Evolutionary conservation across 768 basidiomycete genomes (phyloP), one percentile per base, ranked within the genome.

Genomic region (Suillus variegatus): DNA sequence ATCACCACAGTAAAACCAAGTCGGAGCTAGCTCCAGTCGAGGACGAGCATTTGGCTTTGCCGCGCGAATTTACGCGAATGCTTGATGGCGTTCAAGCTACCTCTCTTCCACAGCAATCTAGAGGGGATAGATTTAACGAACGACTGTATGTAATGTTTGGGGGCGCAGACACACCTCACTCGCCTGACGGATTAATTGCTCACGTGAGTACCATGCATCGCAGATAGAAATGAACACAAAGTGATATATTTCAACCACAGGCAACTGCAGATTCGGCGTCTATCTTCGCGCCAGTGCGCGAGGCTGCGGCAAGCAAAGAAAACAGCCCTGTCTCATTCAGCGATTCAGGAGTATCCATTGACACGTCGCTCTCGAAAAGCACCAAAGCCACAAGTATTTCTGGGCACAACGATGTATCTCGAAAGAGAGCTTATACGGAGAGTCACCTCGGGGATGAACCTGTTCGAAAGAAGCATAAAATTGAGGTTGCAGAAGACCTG

Each of bases 401-500:
- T 16, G 57, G 40, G 10, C 18, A 10, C 12, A 12, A 41, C 18
- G 57, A 60, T 10, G 25, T 60, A n/a, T 60, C 57, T 18, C 18
- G 3, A 43, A 60, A 60, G 40, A 60, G 57, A 20, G 9, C 6
- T 28, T 18, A 28, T 60, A 3, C 40, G 25, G 57, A 60, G 40
- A 60, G 40, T 18, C 2, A 28, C 40, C 40, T 43, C 6, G 18
- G 1, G 18, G 25, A 60, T 12, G 57, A 60, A 60, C 57, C 40
- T 41, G 16, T 28, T 25, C 40, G 25, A 18, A 62, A 66, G 43
- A 63, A 40, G 28, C 25, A 51, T 3, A 36, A 49, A 4, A 32
- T 61, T 6, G 61, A 46, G 1, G 20, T 57, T 16, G 3, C 14
- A 32, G 67, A 67, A 43, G 68, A 68, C 22, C 65, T 66, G 57